Evolutionary conservation across 176 grass and related monocot species (phyloP), one percentile per base, ranked within the genome.

Genomic region (Zea mays): DNA sequence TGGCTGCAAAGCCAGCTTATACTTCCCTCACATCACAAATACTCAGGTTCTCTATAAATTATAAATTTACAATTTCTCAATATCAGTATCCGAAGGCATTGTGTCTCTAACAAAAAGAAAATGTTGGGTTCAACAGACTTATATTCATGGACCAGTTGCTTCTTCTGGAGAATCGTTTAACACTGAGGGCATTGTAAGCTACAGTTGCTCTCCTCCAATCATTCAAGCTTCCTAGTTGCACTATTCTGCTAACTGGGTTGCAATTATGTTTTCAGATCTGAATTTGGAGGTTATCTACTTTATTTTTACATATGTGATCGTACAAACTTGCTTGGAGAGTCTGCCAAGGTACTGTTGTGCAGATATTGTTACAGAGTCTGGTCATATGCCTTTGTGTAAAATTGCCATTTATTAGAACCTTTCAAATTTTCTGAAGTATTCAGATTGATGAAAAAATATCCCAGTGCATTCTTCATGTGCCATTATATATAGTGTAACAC

Each of bases 221-320:
- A 52, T 73, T 2, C 4, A 36, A 66, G 61, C 71, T 80, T 71
- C 13, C 51, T 11, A 7, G 47, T 66, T 69, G 56, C 40, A 74
- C 76, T 84, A 51, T 76, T 86, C 4, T 83, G 70, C 66, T 86
- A 67, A 92, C 27, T 69, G 38, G 1, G 43, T 86, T 86, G 48
- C 46, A 51, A 41, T 41, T 35, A 40, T 59, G 73, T 73, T 83
- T 62, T 89, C 90, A 99, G 96, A 93, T 92, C 92, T 59, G 96
- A 99, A 75, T 90, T 99, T 85, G 92, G 90, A 70, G 92, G 77
- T 44, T 86, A 88, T 80, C 81, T 99, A 79, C 70, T 93, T 47
- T 99, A 99, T 60, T 99, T 93, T 86, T 95, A 92, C 73, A 66
- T 99, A 77, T 99, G 90, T 69, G 96, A 99, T 79, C 85, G 92